Evolutionary conservation across 768 basidiomycete species (phyloP).

Genomic region (Gymnopilus junonius): DNA sequence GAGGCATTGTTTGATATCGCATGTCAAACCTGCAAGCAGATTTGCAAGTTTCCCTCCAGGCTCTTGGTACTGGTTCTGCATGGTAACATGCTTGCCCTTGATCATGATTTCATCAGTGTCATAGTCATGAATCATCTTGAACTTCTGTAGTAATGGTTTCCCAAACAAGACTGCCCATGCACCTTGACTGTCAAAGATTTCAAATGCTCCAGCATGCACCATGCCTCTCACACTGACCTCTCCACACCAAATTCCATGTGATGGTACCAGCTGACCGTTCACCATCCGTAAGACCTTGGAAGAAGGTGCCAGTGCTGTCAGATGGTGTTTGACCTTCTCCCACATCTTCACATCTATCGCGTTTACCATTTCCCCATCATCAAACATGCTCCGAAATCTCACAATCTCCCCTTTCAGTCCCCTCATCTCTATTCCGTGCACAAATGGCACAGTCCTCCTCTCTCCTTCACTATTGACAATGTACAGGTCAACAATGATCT

Average conservation of each 20-base stretch:
- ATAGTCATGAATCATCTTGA: not conserved
- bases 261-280: conserved; percentile 24
- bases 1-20: too few relatives aligned
- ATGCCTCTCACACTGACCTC: not conserved
- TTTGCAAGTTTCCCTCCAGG: too few relatives aligned
- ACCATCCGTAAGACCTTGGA: conserved; percentile 32
- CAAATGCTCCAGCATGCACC: not conserved
- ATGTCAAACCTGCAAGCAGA: too few relatives aligned
- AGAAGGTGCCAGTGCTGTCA: conserved; percentile 18
- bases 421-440: conserved; percentile 20
- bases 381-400: conserved; percentile 21
- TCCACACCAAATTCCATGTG: conserved; percentile 24
- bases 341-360: conserved; percentile 26
- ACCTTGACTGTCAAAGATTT: not conserved
- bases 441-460: conserved; percentile 20
- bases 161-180: too few relatives aligned
- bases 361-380: conserved; percentile 33
- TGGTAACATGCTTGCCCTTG: too few relatives aligned
- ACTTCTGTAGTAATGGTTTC: not conserved
- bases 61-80: too few relatives aligned
- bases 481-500: conserved; percentile 3
- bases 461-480: not conserved
- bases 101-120: too few relatives aligned
- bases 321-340: conserved; percentile 3
- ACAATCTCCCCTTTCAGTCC: conserved; percentile 21